phyloP scores from a whole-genome alignment of 2,329 filamentous ascomycete genomes.

The Leptographium lundbergii region DNA sequence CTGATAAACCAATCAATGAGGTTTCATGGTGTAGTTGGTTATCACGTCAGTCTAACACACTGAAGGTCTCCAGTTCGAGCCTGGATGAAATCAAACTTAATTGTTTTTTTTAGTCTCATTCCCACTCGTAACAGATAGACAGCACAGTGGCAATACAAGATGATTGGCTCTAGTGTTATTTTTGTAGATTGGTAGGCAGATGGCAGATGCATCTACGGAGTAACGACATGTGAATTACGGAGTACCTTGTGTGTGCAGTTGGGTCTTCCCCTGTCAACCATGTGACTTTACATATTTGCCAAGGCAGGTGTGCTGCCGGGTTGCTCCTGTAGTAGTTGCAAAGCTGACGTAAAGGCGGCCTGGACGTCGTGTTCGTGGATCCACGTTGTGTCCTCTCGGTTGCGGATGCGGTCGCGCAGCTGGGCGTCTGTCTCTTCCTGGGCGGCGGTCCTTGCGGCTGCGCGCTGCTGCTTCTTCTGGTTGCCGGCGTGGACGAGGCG shows the following conservation, averaged over 20 bases:
- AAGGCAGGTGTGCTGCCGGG: not conserved
- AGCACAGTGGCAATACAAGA: no score
- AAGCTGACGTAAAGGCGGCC: not conserved
- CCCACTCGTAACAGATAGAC: no score
- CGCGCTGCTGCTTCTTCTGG: not conserved
- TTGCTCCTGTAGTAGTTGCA: not conserved
- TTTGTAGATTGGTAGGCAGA: no score
- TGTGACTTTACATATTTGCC: not conserved
- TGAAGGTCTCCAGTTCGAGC: constrained; percentile 3
- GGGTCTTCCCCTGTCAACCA: no score
- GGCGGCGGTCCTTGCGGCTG: not conserved
- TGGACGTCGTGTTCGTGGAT: not conserved
- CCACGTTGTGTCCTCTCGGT: not conserved
- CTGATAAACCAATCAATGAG: not conserved
- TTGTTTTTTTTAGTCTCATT: no score
- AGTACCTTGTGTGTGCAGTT: no score
- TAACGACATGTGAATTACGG: no score
- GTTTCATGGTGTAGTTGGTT: constrained; percentile 4
- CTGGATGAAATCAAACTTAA: not conserved
- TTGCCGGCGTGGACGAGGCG: not conserved
- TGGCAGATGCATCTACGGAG: no score
- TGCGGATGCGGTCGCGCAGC: not conserved
- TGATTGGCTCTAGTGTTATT: no score
- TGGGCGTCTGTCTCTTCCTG: not conserved
- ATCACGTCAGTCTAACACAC: constrained; percentile 5